Evolutionary conservation across 441 rosid species (phyloP), one percentile per base, ranked within the genome.

Genomic region (Hura crepitans): DNA sequence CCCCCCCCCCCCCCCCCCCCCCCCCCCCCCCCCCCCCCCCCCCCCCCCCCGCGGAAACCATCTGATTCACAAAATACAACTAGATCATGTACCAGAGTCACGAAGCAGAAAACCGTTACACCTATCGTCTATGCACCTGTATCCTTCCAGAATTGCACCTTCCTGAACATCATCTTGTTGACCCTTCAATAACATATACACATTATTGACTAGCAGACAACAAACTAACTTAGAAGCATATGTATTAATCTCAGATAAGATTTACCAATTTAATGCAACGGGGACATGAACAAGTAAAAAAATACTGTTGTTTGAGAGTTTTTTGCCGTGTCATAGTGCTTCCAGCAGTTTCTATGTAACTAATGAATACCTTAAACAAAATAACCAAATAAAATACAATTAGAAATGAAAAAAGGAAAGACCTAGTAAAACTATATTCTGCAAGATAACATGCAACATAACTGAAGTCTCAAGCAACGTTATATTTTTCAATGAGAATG

Each of bases 321-420:
- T 86, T 87, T 79, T 85, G 92, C 73, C 99, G 92, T 74, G 93
- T 87, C 71, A 81, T 72, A 61, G 96, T 87, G 85, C 97, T 90
- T 87, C 91, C 97, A 78, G 97, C 96, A 69, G 91, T 95, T 83
- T 95, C 99, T 57, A 95, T 84, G 68, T 95, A 95, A 77, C 93
- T 86, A 80, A 92, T 92, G n/a, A 70, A 76, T 65, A 92, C 87
- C 99, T 89, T 12, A 43, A 25, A 65, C 65, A 70, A 70, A 53
- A 57, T 35, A 54, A 55, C 14, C 39, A 30, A 43, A 39, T 12
- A 75, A 43, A 55, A 25, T 51, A 14, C 20, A 58, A 55, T 68
- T 59, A 54, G 58, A 66, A 68, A 39, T 65, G 47, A 62, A 7
- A n/a, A 17, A 17, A 57, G 35, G 47, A 25, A 43, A 6, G 18